Conservation (phyloP, 371 early-diverging fungal species). For the Smittium mucronatum region DNA sequence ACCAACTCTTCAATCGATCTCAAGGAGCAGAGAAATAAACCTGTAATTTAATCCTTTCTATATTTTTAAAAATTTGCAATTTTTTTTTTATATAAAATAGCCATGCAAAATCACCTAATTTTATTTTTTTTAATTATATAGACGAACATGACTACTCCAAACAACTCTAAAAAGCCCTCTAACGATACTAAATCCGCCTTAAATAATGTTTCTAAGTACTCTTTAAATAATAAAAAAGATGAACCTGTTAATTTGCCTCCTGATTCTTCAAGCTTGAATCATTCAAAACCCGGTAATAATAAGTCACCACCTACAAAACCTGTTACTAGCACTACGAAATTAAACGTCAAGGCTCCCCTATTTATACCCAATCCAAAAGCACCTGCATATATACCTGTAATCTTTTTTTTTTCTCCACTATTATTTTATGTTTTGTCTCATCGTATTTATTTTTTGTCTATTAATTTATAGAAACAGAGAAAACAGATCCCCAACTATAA, state of each 20-base stretch:
- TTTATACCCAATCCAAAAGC: slow-evolving; percentile 80
- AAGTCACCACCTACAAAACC: no score
- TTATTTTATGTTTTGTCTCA: not conserved
- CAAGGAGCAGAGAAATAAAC: not conserved
- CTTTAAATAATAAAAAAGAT: no score
- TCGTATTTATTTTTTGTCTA: not conserved
- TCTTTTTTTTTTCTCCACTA: not conserved
- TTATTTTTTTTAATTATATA: no score
- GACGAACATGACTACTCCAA: not conserved
- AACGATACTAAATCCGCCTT: not conserved
- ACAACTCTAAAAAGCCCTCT: not conserved
- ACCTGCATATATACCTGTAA: slow-evolving; percentile 51
- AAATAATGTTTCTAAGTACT: not conserved
- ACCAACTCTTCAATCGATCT: not conserved
- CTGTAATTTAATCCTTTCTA: no score
- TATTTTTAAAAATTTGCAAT: no score
- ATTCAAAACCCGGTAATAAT: no score
- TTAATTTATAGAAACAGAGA: not conserved
- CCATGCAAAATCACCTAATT: no score
- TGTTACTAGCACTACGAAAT: no score
- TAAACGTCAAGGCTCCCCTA: slow-evolving; percentile 66
- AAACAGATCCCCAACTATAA: not conserved
- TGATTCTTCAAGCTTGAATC: no score
- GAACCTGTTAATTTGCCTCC: no score
- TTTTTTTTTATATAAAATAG: no score